Evolutionary conservation across 768 basidiomycete species (phyloP).

Genomic region (Pleurotus eryngii): DNA sequence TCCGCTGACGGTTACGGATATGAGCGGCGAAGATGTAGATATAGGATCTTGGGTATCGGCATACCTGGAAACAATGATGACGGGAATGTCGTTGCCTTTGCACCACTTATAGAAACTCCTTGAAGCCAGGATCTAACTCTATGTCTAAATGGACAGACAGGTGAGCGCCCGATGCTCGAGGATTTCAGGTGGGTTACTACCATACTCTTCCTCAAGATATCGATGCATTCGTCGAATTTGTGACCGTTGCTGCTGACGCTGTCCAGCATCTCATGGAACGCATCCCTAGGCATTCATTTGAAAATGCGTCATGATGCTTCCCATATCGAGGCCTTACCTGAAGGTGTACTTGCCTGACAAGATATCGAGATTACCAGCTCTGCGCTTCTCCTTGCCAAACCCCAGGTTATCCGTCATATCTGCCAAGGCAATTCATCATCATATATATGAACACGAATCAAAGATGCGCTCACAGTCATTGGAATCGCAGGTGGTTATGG

Average conservation of each 20-base stretch:
- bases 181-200: not conserved
- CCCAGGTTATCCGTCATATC: constrained; percentile 91
- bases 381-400: constrained; percentile 71
- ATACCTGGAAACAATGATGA: constrained; percentile 91
- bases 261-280: constrained; percentile 81
- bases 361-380: constrained; percentile 70
- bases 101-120: constrained; percentile 87
- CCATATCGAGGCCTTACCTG: constrained; percentile 39
- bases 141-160: constrained; percentile 57
- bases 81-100: constrained; percentile 73
- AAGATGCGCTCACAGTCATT: constrained; percentile 71
- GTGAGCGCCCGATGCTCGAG: not conserved
- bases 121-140: constrained; percentile 84
- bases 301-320: not conserved
- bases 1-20: constrained; percentile 48
- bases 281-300: constrained; percentile 56
- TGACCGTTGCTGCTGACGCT: constrained; percentile 74
- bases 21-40: not conserved
- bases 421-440: constrained; percentile 23
- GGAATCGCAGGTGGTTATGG: constrained; percentile 89
- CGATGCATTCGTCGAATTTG: constrained; percentile 83
- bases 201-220: constrained; percentile 66
- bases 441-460: not conserved
- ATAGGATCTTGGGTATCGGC: constrained; percentile 2
- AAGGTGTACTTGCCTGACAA: constrained; percentile 67